A percentile compares a stretch with the other conserved stretches of the same genome.
phyloP scores from a whole-genome alignment of 2,329 filamentous ascomycete genomes.

The Alternaria longipes region DNA sequence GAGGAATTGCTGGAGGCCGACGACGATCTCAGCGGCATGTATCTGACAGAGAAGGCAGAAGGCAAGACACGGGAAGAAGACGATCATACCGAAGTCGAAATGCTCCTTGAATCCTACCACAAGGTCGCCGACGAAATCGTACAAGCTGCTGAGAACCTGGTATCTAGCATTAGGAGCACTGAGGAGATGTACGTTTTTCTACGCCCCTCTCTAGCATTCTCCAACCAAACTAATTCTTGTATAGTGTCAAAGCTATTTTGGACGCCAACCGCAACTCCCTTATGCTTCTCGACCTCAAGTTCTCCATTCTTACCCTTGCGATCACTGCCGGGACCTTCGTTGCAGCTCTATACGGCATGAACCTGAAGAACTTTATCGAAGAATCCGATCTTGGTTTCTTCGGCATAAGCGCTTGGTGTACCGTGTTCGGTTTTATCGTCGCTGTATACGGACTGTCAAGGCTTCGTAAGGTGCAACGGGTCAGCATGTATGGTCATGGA shows the following conservation, averaged over 20 bases:
- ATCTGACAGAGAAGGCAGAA: conserved; percentile 85
- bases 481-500: conserved; percentile 78
- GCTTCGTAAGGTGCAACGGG: conserved; percentile 83
- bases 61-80: conserved; percentile 78
- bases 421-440: conserved; percentile 77
- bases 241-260: conserved; percentile 90
- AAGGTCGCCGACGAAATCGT: conserved; percentile 98
- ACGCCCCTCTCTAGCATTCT: neutral
- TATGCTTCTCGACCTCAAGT: conserved; percentile 96
- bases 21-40: conserved; percentile 94
- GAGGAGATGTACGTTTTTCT: conserved; percentile 86
- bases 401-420: conserved; percentile 75
- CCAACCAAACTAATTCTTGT: conserved; percentile 26
- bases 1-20: conserved; percentile 96
- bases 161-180: conserved; percentile 94
- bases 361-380: conserved; percentile 98
- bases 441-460: conserved; percentile 85
- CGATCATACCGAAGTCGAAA: conserved; percentile 95
- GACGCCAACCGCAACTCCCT: conserved; percentile 98
- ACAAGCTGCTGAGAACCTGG: conserved; percentile 90
- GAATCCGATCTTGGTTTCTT: conserved; percentile 88
- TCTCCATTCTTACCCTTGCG: conserved; percentile 94
- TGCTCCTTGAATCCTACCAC: conserved; percentile 96
- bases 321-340: conserved; percentile 93
- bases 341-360: conserved; percentile 99